Conservation (phyloP, 352 stramenopile species). For the Elongisporangium senticosum region DNA sequence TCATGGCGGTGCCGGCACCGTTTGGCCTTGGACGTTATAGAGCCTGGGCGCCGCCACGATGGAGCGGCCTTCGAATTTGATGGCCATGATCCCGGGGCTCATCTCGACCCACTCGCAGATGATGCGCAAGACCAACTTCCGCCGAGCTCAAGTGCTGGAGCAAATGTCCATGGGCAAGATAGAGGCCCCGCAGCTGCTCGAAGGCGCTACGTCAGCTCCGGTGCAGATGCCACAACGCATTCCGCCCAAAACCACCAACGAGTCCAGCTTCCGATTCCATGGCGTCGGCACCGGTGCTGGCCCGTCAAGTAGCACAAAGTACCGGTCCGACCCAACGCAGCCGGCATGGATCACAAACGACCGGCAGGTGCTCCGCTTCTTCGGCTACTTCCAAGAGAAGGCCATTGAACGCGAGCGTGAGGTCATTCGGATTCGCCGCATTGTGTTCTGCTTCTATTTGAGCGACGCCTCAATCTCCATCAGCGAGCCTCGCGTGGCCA, state of each 20-base stretch:
- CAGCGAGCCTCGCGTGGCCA: constrained; percentile 76
- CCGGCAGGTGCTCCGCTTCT: constrained; percentile 87
- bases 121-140: constrained; percentile 42
- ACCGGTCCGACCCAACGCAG: constrained; percentile 37
- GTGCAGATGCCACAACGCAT: neutral
- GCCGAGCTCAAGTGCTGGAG: constrained; percentile 54
- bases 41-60: neutral
- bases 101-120: constrained; percentile 45
- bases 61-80: neutral
- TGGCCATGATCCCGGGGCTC: constrained; percentile 53
- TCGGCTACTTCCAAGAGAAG: constrained; percentile 82
- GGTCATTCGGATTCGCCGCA: constrained; percentile 33
- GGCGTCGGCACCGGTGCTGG: constrained; percentile 10
- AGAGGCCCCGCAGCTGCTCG: neutral
- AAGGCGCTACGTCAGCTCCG: neutral
- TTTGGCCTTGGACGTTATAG: neutral
- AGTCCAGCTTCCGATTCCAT: neutral
- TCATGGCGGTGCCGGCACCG: neutral
- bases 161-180: constrained; percentile 52
- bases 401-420: constrained; percentile 27
- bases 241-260: neutral
- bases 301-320: constrained; percentile 25
- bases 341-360: constrained; percentile 68
- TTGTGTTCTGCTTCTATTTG: constrained; percentile 82
- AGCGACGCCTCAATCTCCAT: constrained; percentile 82